phyloP scores from a whole-genome alignment of 345 rosid species.

The Pistacia atlantica region DNA sequence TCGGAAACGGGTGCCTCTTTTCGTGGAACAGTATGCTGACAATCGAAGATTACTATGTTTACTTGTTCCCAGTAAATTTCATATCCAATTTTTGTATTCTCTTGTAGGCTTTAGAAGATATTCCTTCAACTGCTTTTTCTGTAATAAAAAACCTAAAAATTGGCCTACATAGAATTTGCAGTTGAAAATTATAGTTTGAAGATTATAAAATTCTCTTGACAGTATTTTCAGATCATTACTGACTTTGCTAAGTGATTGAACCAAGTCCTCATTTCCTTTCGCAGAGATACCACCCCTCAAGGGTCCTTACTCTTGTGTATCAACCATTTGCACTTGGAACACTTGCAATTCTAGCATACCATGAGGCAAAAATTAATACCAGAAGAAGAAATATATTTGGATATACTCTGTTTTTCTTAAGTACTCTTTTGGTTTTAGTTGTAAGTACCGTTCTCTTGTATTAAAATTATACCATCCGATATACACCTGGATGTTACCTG shows the following conservation, averaged over 20 bases:
- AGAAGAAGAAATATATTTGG: slow-evolving; percentile 70
- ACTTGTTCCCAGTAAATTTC: slow-evolving; percentile 62
- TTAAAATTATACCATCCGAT: neutral
- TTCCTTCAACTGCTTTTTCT: neutral
- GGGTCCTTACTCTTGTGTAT: slow-evolving; percentile 78
- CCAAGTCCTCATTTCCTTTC: slow-evolving; percentile 13
- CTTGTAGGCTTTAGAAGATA: neutral
- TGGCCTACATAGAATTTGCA: neutral
- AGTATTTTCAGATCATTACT: neutral
- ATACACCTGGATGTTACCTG: neutral
- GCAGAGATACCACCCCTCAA: slow-evolving; percentile 77
- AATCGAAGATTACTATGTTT: slow-evolving; percentile 64
- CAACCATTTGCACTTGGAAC: slow-evolving; percentile 75
- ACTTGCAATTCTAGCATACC: slow-evolving; percentile 53
- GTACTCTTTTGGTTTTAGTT: slow-evolving; percentile 60
- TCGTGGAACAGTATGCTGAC: slow-evolving; percentile 90
- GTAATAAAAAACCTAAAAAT: neutral
- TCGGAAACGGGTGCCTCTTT: slow-evolving; percentile 78
- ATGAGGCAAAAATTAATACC: slow-evolving; percentile 72
- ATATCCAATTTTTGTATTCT: neutral
- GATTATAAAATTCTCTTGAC: neutral
- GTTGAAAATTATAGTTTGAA: neutral
- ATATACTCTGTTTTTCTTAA: slow-evolving; percentile 53
- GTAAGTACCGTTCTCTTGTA: slow-evolving; percentile 44
- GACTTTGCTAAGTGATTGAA: neutral